A percentile compares a stretch with the other conserved stretches of the same genome.
phyloP scores from a whole-genome alignment of 495 filamentous ascomycete genomes.

The Neurospora sp. region DNA sequence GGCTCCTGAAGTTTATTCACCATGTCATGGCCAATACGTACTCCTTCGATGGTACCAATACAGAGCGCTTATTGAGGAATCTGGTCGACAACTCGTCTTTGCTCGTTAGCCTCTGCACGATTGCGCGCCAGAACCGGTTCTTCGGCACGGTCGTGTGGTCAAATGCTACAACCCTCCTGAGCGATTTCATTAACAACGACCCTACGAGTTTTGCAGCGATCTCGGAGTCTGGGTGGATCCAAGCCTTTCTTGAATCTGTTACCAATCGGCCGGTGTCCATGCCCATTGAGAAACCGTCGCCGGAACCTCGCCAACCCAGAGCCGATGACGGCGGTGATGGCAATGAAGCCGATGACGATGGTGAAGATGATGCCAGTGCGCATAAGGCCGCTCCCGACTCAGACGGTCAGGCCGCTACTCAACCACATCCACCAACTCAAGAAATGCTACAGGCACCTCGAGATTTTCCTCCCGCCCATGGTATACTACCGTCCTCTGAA shows the following conservation, averaged over 20 bases:
- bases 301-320: conserved; percentile 6
- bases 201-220: conserved; percentile 95
- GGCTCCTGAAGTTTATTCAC: conserved; percentile 91
- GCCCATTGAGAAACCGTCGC: conserved; percentile 13
- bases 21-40: conserved; percentile 80
- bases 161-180: conserved; percentile 77
- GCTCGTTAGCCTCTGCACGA: conserved; percentile 62
- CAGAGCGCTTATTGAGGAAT: conserved; percentile 83
- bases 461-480: conserved; percentile 46
- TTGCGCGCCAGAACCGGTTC: conserved; percentile 65
- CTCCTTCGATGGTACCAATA: conserved; percentile 53
- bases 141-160: conserved; percentile 95
- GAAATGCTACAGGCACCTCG: conserved; percentile 32
- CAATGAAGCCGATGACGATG: not conserved
- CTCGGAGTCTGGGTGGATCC: conserved; percentile 83
- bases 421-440: conserved; percentile 33
- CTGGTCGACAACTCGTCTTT: conserved; percentile 86
- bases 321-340: not conserved
- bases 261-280: conserved; percentile 46
- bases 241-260: conserved; percentile 69
- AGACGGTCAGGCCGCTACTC: conserved; percentile 27
- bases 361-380: conserved; percentile 24
- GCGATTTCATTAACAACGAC: conserved; percentile 97
- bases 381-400: conserved; percentile 28
- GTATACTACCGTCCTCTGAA: conserved; percentile 76